Conservation (phyloP, 805 yeast genomes). For the Pichia scutulata region DNA sequence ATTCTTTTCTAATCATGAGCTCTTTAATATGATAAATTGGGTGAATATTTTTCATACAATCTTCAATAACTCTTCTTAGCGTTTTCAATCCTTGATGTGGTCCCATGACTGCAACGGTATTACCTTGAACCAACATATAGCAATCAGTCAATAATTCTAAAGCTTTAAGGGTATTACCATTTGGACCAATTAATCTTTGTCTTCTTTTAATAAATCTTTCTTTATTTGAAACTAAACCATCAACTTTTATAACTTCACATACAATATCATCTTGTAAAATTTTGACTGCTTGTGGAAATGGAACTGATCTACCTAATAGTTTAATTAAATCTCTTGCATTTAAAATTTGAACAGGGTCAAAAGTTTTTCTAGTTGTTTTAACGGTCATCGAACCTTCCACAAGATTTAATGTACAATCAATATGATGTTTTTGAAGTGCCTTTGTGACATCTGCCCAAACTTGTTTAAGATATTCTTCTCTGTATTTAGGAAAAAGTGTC, state of each 20-base stretch:
- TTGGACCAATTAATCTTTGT: conserved; percentile 94
- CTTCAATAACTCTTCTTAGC: conserved; percentile 89
- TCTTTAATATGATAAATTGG: conserved; percentile 98
- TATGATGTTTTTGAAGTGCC: conserved; percentile 61
- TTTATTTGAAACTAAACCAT: conserved; percentile 79
- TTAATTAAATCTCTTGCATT: conserved; percentile 94
- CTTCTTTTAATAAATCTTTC: conserved; percentile 93
- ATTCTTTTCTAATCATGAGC: conserved; percentile 92
- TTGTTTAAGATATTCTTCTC: conserved; percentile 82
- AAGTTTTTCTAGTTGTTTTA: conserved; percentile 90
- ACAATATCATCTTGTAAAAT: conserved; percentile 88
- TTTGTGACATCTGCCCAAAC: conserved; percentile 92
- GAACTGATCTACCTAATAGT: conserved; percentile 90
- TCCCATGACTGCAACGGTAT: conserved; percentile 96
- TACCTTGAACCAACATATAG: conserved; percentile 93
- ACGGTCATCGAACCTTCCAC: conserved; percentile 98
- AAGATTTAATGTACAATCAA: conserved; percentile 79
- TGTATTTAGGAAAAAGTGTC: conserved; percentile 92
- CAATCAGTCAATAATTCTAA: conserved; percentile 92
- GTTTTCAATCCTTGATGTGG: conserved; percentile 89
- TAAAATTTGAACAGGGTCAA: conserved; percentile 86
- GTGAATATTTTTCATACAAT: conserved; percentile 93
- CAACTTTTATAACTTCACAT: conserved; percentile 94
- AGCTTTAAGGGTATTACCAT: conserved; percentile 93
- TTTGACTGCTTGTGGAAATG: conserved; percentile 92